A percentile compares a stretch with the other conserved stretches of the same genome.
Evolutionary conservation across 805 yeast species (phyloP).

Genomic region (Clavispora santaluciae): DNA sequence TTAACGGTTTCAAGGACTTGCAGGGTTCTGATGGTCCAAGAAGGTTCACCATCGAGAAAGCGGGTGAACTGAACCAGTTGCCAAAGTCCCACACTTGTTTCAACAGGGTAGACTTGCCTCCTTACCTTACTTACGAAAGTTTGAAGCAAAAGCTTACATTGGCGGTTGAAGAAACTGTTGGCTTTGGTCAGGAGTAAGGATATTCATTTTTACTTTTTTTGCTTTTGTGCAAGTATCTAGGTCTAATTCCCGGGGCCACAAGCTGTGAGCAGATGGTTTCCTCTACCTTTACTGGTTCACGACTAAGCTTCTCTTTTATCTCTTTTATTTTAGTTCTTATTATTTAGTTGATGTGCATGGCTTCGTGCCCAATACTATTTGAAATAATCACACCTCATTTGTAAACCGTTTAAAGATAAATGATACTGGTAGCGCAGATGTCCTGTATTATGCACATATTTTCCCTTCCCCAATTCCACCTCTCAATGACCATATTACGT

Average conservation of each 20-base stretch:
- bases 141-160: slow-evolving; percentile 85
- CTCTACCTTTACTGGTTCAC: too few relatives aligned
- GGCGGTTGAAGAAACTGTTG: slow-evolving; percentile 98
- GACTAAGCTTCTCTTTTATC: not conserved
- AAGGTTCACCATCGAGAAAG: slow-evolving; percentile 96
- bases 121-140: slow-evolving; percentile 77
- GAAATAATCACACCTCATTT: not conserved
- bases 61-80: slow-evolving; percentile 87
- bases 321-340: not conserved
- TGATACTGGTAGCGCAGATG: too few relatives aligned
- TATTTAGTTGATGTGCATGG: not conserved
- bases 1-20: slow-evolving; percentile 95
- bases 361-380: not conserved
- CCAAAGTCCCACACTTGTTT: slow-evolving; percentile 99
- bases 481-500: not conserved
- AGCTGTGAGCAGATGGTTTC: too few relatives aligned
- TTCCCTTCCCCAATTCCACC: not conserved
- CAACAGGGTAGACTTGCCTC: slow-evolving; percentile 97
- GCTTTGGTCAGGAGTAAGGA: slow-evolving; percentile 90
- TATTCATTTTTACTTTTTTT: not conserved
- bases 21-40: slow-evolving; percentile 99
- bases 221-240: not conserved
- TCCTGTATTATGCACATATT: not conserved
- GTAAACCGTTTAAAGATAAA: not conserved
- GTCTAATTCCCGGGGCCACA: not conserved